Base-by-base conservation (phyloP, 1,139 yeast genomes). In the Candida sp. region DNA sequence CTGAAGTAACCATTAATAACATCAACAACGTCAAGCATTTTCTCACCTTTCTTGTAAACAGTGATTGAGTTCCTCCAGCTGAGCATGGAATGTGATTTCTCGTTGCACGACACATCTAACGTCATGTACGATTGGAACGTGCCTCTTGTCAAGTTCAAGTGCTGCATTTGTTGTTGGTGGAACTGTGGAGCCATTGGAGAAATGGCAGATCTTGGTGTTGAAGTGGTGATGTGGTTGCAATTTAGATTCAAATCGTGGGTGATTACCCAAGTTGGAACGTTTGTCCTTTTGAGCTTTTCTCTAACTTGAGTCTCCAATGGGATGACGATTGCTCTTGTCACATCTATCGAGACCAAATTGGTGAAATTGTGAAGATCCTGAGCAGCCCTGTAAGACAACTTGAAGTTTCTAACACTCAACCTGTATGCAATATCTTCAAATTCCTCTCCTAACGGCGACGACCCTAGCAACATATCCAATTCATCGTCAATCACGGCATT, bases 51-150 rank as follows among this genome's bases (percentile, higher is more conserved):
- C 41, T 63, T 65, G 52, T 61, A 75, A 3, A 77, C 67, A 47
- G 63, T 64, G 4, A 72, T 63, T 33, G 58, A 55, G 49, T 76
- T 73, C 48, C 63, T 69, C 78, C 80, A 76, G 44, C 64, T 61
- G 23, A 75, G 57, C 54, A 72, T 62, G 0, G 62, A 53, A 7
- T 47, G 51, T 12, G 46, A 26, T 11, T 50, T 43, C 25, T 22
- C 45, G n/a, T 53, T 48, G 8, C 42, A 34, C n/a, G 51, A 46
- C 7, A 66, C 68, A 12, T 65, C 55, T 3, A 73, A 46, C 46
- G 65, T 63, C 64, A 73, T 59, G 46, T 56, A 67, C 1, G 78
- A 69, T 37, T 67, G 68, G 42, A 72, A 66, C 7, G 55, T 52
- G 3, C 75, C 76, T 42, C 56, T 62, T 9, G 60, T 54, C 22